Evolutionary conservation across 2,329 filamentous ascomycete species (phyloP).

Genomic region (Aspergillus terreus): DNA sequence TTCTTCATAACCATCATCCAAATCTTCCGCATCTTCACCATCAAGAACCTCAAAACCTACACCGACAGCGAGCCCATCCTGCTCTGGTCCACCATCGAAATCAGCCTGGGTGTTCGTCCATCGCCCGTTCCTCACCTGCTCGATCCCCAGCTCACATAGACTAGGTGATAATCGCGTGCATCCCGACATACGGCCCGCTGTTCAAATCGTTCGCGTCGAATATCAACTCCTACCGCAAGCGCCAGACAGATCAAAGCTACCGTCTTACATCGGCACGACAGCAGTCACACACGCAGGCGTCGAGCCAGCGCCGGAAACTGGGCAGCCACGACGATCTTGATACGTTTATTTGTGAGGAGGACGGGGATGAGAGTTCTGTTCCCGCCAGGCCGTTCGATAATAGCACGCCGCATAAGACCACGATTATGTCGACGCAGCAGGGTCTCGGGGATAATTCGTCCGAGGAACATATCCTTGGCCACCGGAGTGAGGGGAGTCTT

Average conservation of each 20-base stretch:
- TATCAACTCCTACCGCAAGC: constrained; percentile 15
- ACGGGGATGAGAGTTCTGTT: neutral
- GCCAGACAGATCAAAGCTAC: constrained; percentile 2
- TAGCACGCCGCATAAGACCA: constrained; percentile 1
- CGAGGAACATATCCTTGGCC: constrained; percentile 5
- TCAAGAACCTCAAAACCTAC: constrained; percentile 43
- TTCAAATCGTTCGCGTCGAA: constrained; percentile 23
- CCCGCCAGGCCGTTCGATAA: neutral
- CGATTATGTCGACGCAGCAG: constrained; percentile 1
- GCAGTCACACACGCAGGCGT: neutral
- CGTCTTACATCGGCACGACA: neutral
- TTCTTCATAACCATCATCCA: constrained; percentile 51
- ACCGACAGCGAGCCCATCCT: constrained; percentile 44
- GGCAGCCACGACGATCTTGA: neutral
- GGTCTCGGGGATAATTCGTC: constrained; percentile 1
- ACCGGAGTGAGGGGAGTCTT: neutral
- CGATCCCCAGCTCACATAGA: neutral
- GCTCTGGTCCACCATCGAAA: constrained; percentile 47
- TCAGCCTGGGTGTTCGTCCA: constrained; percentile 37
- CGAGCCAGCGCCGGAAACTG: neutral
- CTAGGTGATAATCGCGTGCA: constrained; percentile 37
- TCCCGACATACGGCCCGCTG: constrained; percentile 45
- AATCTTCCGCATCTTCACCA: constrained; percentile 50
- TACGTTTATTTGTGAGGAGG: neutral
- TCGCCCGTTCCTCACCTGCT: neutral